Conservation (phyloP, 352 stramenopile genomes). For the Phytopythium mirpurense region DNA sequence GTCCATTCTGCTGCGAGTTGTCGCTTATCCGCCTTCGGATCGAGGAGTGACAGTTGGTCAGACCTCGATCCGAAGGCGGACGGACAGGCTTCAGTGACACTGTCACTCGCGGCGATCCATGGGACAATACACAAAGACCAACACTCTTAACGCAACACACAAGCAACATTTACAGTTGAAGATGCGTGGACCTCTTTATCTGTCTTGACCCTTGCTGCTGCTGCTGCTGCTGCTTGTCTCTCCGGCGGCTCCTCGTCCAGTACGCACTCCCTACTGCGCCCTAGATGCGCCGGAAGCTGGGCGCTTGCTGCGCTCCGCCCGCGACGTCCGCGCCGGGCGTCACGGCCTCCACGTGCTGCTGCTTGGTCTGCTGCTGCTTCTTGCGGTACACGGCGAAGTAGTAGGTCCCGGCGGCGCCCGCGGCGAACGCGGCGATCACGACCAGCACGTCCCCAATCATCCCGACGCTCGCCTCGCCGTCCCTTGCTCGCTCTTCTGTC, state of each 20-base stretch:
- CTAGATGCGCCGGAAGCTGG: slow-evolving; percentile 1
- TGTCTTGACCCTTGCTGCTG: background rate
- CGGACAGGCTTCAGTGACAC: no score
- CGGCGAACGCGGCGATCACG: background rate
- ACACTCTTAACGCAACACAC: no score
- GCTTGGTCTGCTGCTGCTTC: background rate
- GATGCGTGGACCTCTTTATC: no score
- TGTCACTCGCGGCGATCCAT: no score
- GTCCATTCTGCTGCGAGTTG: no score
- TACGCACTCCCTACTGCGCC: no score
- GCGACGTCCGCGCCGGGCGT: background rate
- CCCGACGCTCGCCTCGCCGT: no score
- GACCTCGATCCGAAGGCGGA: no score
- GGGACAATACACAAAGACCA: background rate
- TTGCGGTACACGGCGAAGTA: slow-evolving; percentile 3
- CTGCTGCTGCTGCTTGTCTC: background rate
- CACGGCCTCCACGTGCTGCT: background rate
- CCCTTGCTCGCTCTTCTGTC: background rate
- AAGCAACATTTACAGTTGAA: no score
- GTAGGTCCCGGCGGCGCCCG: background rate
- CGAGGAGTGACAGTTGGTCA: no score
- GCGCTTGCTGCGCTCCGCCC: background rate
- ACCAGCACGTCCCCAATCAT: slow-evolving; percentile 3
- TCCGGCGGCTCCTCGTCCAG: no score
- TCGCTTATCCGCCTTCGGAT: no score